phyloP scores from a whole-genome alignment of 169 alveolate species.

The Plasmodium knowlesi region DNA sequence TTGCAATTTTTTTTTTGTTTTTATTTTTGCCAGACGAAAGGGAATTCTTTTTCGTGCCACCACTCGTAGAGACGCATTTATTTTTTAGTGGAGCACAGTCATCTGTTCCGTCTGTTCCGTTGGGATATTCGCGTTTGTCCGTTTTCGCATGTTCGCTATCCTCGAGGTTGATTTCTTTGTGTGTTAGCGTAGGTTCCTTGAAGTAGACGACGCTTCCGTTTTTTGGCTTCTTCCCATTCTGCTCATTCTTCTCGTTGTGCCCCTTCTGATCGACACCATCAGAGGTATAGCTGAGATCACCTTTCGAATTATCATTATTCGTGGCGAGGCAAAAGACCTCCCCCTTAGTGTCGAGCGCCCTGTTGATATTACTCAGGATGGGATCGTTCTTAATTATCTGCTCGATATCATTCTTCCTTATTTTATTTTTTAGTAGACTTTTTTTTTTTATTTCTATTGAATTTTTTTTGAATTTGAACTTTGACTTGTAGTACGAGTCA shows the following conservation, averaged over 20 bases:
- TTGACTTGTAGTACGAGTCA: conserved; percentile 32
- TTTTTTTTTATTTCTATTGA: conserved; percentile 50
- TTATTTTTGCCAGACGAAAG: background rate
- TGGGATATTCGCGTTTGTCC: background rate
- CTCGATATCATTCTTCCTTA: conserved; percentile 18
- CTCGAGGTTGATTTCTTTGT: background rate
- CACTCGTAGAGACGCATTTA: background rate
- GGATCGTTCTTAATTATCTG: conserved; percentile 12
- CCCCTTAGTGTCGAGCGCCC: background rate
- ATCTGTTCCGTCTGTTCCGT: background rate
- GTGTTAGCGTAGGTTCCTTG: background rate
- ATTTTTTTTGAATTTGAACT: conserved; percentile 31
- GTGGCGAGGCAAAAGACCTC: conserved; percentile 6
- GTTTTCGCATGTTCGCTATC: background rate
- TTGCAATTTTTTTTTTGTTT: background rate
- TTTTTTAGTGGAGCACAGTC: background rate
- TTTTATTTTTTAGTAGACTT: conserved; percentile 21
- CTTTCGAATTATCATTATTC: background rate
- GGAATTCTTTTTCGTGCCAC: background rate
- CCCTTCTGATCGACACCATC: background rate
- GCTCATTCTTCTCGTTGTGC: background rate
- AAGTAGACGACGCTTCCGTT: background rate
- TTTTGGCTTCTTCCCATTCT: background rate
- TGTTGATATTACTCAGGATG: background rate
- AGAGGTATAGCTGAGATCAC: background rate